Base-by-base conservation (phyloP, 495 filamentous ascomycete species). In the Friedmanniomyces simplex region DNA sequence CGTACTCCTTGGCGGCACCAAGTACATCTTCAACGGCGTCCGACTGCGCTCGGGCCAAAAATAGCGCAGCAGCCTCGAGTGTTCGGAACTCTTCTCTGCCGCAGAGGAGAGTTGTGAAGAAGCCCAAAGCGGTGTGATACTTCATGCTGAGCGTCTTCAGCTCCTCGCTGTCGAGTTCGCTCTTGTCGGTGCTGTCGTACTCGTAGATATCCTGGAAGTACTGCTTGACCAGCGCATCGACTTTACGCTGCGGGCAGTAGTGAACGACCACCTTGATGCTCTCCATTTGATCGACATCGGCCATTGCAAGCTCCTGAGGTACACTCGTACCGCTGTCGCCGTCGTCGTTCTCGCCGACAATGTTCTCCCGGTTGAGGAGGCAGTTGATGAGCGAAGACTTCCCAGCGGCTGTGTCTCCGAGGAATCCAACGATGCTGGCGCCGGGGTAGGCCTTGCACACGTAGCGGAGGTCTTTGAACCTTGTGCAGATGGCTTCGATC, bases 361-460 rank as follows among this genome's bases (percentile, higher is more conserved):
- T 45, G 28, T 20, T 30, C 16, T n/a, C 12, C 46, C 48, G 21
- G 24, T 51, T 25, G 1, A 43, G 18, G 16, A 50, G 5, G 26
- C 18, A 50, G 24, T 57, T 57, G 13, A 57, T 25, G 7, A 22
- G 6, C 5, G 26, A 39, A n/a, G 55, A 57, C 21, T 57, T 57
- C 24, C 55, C 55, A 42, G 37, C 47, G 28, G 26, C 55, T 5
- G 55, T 25, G 11, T 43, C 4, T 1, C 55, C 55, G 2, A 57
- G 24, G 36, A 6, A 42, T 22, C n/a, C 45, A 41, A 51, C 47
- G 5, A 28, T 43, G 4, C 16, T 37, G 3, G 37, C n/a, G 16
- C n/a, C 12, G 7, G 55, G 55, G 25, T 57, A 50, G 32, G 7
- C 12, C 6, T 39, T 12, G 8, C 16, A 14, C 4, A 34, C 45